phyloP scores from a whole-genome alignment of 1,284 basidiomycete genomes.

The Acaromyces ingoldii region DNA sequence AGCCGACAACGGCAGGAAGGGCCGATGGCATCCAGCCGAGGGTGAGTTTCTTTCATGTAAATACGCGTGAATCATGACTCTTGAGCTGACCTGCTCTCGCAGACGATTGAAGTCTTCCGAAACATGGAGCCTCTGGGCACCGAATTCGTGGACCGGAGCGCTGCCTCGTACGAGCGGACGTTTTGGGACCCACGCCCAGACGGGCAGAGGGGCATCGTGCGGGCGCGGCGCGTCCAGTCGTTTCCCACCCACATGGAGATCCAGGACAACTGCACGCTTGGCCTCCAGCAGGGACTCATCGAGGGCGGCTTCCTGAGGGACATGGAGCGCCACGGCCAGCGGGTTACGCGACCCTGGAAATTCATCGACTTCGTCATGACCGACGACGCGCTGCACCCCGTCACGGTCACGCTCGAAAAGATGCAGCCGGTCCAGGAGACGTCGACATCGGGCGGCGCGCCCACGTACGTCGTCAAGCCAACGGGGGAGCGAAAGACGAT shows the following conservation, averaged over 20 bases:
- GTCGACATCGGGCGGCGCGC: slow-evolving; percentile 33
- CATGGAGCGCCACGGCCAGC: slow-evolving; percentile 49
- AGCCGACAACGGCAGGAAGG: slow-evolving; percentile 52
- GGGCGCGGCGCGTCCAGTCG: slow-evolving; percentile 52
- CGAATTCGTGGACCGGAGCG: slow-evolving; percentile 41
- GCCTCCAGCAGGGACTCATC: slow-evolving; percentile 54
- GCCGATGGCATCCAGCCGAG: slow-evolving; percentile 54
- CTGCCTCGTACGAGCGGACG: slow-evolving; percentile 52
- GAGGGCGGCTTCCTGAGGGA: slow-evolving; percentile 52
- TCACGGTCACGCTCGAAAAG: slow-evolving; percentile 41
- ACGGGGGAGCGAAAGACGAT: slow-evolving; percentile 45
- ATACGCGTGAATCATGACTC: neutral
- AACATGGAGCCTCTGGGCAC: slow-evolving; percentile 50
- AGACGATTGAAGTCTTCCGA: slow-evolving; percentile 62
- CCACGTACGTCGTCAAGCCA: slow-evolving; percentile 35
- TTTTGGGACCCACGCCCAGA: slow-evolving; percentile 52
- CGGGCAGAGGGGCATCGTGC: slow-evolving; percentile 43
- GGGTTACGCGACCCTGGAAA: slow-evolving; percentile 46
- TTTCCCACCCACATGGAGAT: slow-evolving; percentile 54
- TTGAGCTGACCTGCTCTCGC: neutral
- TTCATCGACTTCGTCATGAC: slow-evolving; percentile 38
- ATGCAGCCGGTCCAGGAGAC: slow-evolving; percentile 36
- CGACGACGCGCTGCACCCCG: slow-evolving; percentile 25
- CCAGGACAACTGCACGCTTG: slow-evolving; percentile 53
- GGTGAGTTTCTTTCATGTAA: neutral